Conservation (phyloP, 164 flowering plant species). For the Cinnamomum chago region DNA sequence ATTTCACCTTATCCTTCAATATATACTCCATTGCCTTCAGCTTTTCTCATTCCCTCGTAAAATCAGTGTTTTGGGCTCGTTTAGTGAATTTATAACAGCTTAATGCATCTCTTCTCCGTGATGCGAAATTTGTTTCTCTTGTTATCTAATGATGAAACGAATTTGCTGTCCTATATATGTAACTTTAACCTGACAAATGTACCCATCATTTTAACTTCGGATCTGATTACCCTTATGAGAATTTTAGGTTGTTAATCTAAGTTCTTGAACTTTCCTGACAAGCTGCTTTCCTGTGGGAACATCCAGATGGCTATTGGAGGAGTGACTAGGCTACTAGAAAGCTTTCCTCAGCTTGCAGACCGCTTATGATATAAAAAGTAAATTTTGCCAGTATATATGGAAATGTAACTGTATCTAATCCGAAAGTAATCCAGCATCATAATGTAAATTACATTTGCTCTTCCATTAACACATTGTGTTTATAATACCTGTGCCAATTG, state of each 20-base stretch:
- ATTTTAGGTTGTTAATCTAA: not conserved
- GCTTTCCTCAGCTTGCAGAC: slow-evolving; percentile 67
- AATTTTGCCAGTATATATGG: not conserved
- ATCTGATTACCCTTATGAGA: not conserved
- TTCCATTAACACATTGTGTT: not conserved
- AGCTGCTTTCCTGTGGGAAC: not conserved
- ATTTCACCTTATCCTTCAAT: no score
- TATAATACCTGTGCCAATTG: not conserved
- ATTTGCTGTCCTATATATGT: not conserved
- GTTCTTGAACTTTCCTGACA: not conserved
- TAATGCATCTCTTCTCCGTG: not conserved
- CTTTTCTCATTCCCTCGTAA: not conserved
- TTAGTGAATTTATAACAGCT: not conserved
- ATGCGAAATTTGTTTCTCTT: not conserved
- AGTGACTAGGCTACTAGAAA: slow-evolving; percentile 66
- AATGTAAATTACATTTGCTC: not conserved
- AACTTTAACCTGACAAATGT: not conserved
- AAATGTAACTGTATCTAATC: not conserved
- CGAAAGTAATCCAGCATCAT: not conserved
- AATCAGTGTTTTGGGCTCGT: no score
- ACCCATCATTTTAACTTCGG: not conserved
- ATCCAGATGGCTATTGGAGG: slow-evolving; percentile 61
- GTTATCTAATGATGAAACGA: not conserved
- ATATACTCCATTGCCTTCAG: not conserved
- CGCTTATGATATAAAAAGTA: slow-evolving; percentile 18